Evolutionary conservation across 2,329 filamentous ascomycete species (phyloP).

Genomic region (Verticillium dahliae): DNA sequence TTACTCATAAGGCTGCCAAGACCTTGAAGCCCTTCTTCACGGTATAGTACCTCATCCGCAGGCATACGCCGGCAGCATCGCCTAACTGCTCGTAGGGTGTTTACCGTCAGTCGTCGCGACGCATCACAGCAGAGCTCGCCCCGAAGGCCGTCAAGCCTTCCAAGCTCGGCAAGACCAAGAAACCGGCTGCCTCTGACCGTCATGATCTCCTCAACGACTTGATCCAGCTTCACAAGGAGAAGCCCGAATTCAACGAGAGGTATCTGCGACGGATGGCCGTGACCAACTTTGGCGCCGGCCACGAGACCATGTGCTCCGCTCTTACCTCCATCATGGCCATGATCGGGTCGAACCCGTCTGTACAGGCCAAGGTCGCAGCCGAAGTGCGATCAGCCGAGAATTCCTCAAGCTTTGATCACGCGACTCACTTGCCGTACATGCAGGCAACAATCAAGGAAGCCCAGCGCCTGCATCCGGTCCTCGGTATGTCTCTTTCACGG

Average conservation of each 20-base stretch:
- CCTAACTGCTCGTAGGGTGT: constrained; percentile 1
- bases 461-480: constrained; percentile 42
- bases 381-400: constrained; percentile 17
- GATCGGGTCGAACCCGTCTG: constrained; percentile 30
- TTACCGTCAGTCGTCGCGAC: constrained; percentile 20
- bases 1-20: constrained; percentile 36
- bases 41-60: constrained; percentile 19
- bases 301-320: constrained; percentile 48
- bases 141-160: constrained; percentile 16
- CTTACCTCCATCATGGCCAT: constrained; percentile 41
- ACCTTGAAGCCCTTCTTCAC: constrained; percentile 43
- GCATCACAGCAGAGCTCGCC: constrained; percentile 22
- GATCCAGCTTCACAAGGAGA: constrained; percentile 36
- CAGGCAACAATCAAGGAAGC: constrained; percentile 44
- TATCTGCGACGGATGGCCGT: constrained; percentile 46
- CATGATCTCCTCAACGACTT: constrained; percentile 39
- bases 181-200: constrained; percentile 19
- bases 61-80: background rate
- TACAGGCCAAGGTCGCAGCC: constrained; percentile 22
- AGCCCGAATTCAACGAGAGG: constrained; percentile 36
- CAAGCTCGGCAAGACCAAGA: constrained; percentile 11
- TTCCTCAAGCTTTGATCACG: constrained; percentile 16
- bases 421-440: constrained; percentile 23
- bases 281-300: constrained; percentile 49
- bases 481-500: constrained; percentile 44